A percentile compares a stretch with the other conserved stretches of the same genome.
phyloP scores from a whole-genome alignment of 371 early-diverging fungal species.

The Syncephalastrum contaminatum region DNA sequence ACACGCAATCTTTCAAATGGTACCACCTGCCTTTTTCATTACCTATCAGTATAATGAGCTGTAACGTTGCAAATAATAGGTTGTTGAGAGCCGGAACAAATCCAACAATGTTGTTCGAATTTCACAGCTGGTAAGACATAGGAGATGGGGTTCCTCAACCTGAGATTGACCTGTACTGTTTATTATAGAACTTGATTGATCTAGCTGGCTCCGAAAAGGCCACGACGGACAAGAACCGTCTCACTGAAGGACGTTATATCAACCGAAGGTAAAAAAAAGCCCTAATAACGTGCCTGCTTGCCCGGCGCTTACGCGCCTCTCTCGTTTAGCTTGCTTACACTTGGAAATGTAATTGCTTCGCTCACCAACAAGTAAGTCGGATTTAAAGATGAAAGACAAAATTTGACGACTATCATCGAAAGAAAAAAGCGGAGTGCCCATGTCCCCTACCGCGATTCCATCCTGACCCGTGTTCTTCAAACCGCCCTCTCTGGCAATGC shows the following conservation, averaged over 20 bases:
- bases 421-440: conserved; percentile 35
- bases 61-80: conserved; percentile 1
- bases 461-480: conserved; percentile 91
- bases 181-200: conserved; percentile 19
- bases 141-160: background rate
- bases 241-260: no score
- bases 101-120: conserved; percentile 51
- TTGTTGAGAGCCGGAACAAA: conserved; percentile 36
- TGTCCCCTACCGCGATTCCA: conserved; percentile 92
- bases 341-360: conserved; percentile 90
- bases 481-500: conserved; percentile 82
- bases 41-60: background rate
- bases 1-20: conserved; percentile 91
- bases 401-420: background rate
- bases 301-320: no score
- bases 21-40: conserved; percentile 20
- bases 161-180: background rate
- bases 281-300: no score
- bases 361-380: conserved; percentile 53
- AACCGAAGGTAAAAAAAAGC: no score
- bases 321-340: conserved; percentile 60
- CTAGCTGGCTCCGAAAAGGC: conserved; percentile 89
- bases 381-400: background rate
- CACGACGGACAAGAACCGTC: conserved; percentile 10
- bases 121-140: conserved; percentile 54